These are phyloP conservation scores for Vigna radiata DNA, from an alignment of 306 rosid species.

Conservation along the genomic window DNA sequence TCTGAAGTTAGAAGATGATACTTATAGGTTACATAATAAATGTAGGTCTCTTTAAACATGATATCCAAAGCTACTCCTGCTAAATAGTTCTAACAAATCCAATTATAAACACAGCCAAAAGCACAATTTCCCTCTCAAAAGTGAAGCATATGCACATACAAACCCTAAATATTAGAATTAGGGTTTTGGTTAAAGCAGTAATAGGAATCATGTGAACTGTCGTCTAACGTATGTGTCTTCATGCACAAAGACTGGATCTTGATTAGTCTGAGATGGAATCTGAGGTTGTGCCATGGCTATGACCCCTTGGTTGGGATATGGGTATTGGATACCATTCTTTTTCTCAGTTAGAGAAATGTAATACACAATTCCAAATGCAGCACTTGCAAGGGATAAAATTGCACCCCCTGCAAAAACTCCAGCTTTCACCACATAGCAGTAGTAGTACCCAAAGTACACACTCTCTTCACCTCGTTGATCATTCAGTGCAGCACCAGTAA, in stretches of 20 bases:
- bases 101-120: constrained; percentile 2
- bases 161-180: constrained; percentile 6
- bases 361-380: constrained; percentile 68
- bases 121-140: constrained; percentile 33
- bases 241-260: constrained; percentile 85
- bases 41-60: not conserved
- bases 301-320: constrained; percentile 59
- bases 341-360: constrained; percentile 56
- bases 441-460: constrained; percentile 64
- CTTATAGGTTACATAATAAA: too few species aligned
- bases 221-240: constrained; percentile 89
- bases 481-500: constrained; percentile 76
- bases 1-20: too few species aligned
- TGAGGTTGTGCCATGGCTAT: constrained; percentile 94
- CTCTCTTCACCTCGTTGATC: constrained; percentile 57
- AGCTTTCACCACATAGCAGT: constrained; percentile 80
- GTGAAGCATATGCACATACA: constrained; percentile 23
- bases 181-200: constrained; percentile 2
- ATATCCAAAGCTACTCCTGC: not conserved
- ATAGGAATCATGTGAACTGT: constrained; percentile 69
- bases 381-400: constrained; percentile 62
- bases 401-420: constrained; percentile 83
- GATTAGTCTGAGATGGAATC: constrained; percentile 59
- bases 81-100: constrained; percentile 7
- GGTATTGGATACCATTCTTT: constrained; percentile 49